A percentile compares a stretch with the other conserved stretches of the same genome.
Evolutionary conservation across 2,329 filamentous ascomycete genomes (phyloP).

Genomic region (Helotiales sp.): DNA sequence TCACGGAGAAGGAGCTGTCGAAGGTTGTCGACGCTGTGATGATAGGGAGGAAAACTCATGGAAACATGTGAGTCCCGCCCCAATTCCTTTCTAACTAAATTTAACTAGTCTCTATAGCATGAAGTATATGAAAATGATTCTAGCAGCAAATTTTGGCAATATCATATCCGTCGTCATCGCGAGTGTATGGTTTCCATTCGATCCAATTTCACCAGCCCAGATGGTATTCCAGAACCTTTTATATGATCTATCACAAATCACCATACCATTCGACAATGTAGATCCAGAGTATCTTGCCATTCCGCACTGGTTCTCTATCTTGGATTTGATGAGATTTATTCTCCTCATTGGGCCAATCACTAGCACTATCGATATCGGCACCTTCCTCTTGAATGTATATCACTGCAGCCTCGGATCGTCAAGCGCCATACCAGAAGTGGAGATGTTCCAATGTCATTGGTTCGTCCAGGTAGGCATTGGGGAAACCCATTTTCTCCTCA

Average conservation of each 20-base stretch:
- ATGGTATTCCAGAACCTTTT: slow-evolving; percentile 17
- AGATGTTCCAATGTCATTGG: slow-evolving; percentile 16
- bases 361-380: slow-evolving; percentile 15
- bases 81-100: not conserved
- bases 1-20: slow-evolving; percentile 22
- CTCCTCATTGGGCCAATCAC: slow-evolving; percentile 13
- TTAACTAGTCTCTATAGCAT: slow-evolving; percentile 9
- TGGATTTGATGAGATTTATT: slow-evolving; percentile 16
- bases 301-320: slow-evolving; percentile 8
- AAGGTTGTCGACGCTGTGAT: slow-evolving; percentile 19
- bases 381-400: slow-evolving; percentile 18
- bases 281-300: slow-evolving; percentile 14
- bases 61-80: slow-evolving; percentile 20
- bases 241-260: slow-evolving; percentile 15
- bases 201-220: slow-evolving; percentile 17
- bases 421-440: not conserved
- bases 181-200: slow-evolving; percentile 14
- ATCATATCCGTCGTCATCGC: slow-evolving; percentile 7
- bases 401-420: slow-evolving; percentile 11
- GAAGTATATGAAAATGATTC: slow-evolving; percentile 26
- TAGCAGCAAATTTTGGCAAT: slow-evolving; percentile 17
- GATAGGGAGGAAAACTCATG: slow-evolving; percentile 16
- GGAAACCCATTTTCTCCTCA: no score
- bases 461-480: no score
- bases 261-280: slow-evolving; percentile 19